A percentile compares a stretch with the other conserved stretches of the same genome.
Conservation (phyloP, 441 rosid genomes). For the Euphorbia schlechtendalii region DNA sequence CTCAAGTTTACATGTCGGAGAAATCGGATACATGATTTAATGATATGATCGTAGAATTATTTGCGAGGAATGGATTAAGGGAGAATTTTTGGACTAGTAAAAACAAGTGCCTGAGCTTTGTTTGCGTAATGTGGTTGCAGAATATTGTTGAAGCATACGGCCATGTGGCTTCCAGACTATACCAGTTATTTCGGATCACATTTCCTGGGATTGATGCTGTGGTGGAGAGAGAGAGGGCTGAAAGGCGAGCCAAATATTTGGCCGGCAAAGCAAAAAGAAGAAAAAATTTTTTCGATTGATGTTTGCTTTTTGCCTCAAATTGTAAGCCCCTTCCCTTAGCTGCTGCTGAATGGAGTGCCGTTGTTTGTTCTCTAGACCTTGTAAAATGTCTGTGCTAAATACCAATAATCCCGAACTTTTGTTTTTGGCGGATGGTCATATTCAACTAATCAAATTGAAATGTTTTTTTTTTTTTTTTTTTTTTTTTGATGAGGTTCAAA, state of each 20-base stretch:
- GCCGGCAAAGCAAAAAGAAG: too few species aligned
- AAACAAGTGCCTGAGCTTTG: constrained; percentile 3
- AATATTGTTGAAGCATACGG: constrained; percentile 32
- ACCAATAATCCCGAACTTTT: too few species aligned
- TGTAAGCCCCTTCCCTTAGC: too few species aligned
- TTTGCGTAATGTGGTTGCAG: constrained; percentile 31
- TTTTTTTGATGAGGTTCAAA: too few species aligned
- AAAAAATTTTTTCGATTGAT: too few species aligned
- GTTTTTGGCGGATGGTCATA: too few species aligned
- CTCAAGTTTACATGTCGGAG: not conserved
- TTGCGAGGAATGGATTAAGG: not conserved
- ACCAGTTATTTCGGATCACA: constrained; percentile 30
- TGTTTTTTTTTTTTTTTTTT: too few species aligned
- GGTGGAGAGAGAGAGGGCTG: constrained; percentile 48
- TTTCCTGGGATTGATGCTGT: constrained; percentile 52
- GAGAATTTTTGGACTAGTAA: not conserved
- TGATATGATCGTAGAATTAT: not conserved
- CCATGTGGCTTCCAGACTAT: constrained; percentile 33
- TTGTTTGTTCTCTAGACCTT: not conserved
- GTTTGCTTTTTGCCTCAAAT: too few species aligned
- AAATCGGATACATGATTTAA: not conserved
- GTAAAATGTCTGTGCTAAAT: not conserved
- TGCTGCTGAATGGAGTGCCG: too few species aligned
- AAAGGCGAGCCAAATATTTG: too few species aligned
- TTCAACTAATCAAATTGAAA: too few species aligned